Percentiles rank a stretch among this genome's conserved stretches.
Evolutionary conservation across 768 basidiomycete genomes (phyloP).

Genomic region (button mushroom (Agaricus bisporus)): DNA sequence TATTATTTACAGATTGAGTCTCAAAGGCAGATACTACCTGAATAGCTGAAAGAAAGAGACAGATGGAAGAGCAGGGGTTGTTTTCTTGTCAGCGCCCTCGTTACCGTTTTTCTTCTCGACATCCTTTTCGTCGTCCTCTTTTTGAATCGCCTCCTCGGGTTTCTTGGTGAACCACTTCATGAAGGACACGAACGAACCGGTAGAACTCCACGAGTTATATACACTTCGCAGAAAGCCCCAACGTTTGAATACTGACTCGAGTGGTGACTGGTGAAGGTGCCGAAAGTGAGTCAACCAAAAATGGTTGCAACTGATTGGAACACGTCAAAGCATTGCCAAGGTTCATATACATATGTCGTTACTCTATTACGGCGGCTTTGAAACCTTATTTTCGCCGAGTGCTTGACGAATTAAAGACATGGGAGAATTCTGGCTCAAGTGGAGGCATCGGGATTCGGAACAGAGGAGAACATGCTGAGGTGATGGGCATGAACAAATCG

Average conservation of each 20-base stretch:
- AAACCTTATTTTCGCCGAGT: no score
- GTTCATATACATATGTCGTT: no score
- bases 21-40: not conserved
- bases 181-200: not conserved
- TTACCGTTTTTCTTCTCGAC: not conserved
- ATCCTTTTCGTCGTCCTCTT: not conserved
- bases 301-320: not conserved
- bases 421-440: no score
- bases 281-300: not conserved
- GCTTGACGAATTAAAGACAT: no score
- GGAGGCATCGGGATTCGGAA: no score
- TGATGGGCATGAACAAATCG: no score
- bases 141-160: not conserved
- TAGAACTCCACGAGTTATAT: not conserved
- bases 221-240: not conserved
- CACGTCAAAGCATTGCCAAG: not conserved
- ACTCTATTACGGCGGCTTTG: no score
- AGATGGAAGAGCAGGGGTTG: not conserved
- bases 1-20: not conserved
- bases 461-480: no score
- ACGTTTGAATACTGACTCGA: not conserved
- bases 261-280: not conserved
- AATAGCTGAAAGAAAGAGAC: constrained; percentile 11
- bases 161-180: not conserved
- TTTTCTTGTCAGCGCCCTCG: not conserved